Percentiles rank a stretch among this genome's conserved stretches.
Conservation (phyloP, 23 red algal genomes). For the Gracilaria gracilis region DNA sequence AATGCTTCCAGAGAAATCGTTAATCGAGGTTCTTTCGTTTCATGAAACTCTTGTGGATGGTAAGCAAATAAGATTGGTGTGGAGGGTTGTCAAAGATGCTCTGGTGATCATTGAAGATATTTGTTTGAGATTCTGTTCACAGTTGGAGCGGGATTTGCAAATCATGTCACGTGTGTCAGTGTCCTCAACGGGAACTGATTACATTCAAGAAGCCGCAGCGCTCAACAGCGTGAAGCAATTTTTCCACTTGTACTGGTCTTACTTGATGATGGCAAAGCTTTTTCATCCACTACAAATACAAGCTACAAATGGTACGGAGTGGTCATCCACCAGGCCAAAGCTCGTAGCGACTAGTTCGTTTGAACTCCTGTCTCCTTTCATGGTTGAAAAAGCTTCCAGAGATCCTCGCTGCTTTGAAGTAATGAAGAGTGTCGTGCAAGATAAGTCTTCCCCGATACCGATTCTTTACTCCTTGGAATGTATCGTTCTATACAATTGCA, state of each 20-base stretch:
- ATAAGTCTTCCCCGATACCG: conserved; percentile 10
- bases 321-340: too few relatives aligned
- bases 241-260: conserved; percentile 40
- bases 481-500: conserved; percentile 19
- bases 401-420: background rate
- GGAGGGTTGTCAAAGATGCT: background rate
- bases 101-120: background rate
- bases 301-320: background rate
- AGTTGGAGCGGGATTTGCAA: conserved; percentile 1
- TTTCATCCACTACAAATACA: background rate
- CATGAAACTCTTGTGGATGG: background rate
- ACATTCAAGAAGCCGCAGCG: conserved; percentile 25
- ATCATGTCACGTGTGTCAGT: background rate
- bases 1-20: background rate
- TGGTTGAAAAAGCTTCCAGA: conserved; percentile 29
- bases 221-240: conserved; percentile 15
- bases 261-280: background rate
- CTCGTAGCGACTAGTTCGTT: background rate
- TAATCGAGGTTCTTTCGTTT: background rate
- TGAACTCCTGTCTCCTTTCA: conserved; percentile 37
- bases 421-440: conserved; percentile 4
- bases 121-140: background rate
- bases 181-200: background rate
- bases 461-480: conserved; percentile 49
- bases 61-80: background rate